These are phyloP conservation scores for Aspergillus intermedius DNA, from an alignment of 2,329 filamentous ascomycete species.

Conservation along the genomic window DNA sequence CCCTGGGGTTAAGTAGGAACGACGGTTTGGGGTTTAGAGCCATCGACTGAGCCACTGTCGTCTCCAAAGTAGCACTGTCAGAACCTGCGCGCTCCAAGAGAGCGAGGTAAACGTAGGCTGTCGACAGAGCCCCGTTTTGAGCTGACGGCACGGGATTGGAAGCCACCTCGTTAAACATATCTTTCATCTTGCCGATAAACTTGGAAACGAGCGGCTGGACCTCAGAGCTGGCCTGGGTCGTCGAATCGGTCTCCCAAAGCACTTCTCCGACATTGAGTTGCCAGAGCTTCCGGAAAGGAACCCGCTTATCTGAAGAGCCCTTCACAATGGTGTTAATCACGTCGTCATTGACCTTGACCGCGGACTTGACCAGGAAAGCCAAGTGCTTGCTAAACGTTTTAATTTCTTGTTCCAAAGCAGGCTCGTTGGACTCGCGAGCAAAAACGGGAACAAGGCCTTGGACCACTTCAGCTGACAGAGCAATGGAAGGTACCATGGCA, in stretches of 20 bases:
- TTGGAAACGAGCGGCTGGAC: slow-evolving; percentile 44
- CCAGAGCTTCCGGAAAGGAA: slow-evolving; percentile 72
- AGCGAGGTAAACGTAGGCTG: slow-evolving; percentile 67
- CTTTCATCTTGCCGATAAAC: slow-evolving; percentile 46
- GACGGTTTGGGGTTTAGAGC: slow-evolving; percentile 73
- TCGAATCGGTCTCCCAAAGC: slow-evolving; percentile 51
- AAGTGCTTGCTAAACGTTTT: slow-evolving; percentile 62
- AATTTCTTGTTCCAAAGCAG: slow-evolving; percentile 69
- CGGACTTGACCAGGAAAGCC: slow-evolving; percentile 55
- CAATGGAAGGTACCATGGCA: slow-evolving; percentile 53
- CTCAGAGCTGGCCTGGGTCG: slow-evolving; percentile 45
- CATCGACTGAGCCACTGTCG: slow-evolving; percentile 59
- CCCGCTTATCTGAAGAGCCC: slow-evolving; percentile 78
- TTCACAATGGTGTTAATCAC: slow-evolving; percentile 68
- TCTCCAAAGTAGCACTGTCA: slow-evolving; percentile 43
- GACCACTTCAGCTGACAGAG: slow-evolving; percentile 61
- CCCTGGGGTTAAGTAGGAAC: slow-evolving; percentile 74
- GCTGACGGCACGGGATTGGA: slow-evolving; percentile 71
- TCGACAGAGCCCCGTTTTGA: slow-evolving; percentile 75
- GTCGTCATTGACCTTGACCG: slow-evolving; percentile 56
- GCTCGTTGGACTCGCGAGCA: slow-evolving; percentile 82
- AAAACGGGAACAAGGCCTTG: slow-evolving; percentile 61
- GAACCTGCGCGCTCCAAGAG: slow-evolving; percentile 51
- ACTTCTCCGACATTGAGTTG: slow-evolving; percentile 66
- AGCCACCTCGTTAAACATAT: slow-evolving; percentile 69